A percentile compares a stretch with the other conserved stretches of the same genome.
phyloP scores from a whole-genome alignment of 371 early-diverging fungal genomes.

The Saksenaea vasiformis region DNA sequence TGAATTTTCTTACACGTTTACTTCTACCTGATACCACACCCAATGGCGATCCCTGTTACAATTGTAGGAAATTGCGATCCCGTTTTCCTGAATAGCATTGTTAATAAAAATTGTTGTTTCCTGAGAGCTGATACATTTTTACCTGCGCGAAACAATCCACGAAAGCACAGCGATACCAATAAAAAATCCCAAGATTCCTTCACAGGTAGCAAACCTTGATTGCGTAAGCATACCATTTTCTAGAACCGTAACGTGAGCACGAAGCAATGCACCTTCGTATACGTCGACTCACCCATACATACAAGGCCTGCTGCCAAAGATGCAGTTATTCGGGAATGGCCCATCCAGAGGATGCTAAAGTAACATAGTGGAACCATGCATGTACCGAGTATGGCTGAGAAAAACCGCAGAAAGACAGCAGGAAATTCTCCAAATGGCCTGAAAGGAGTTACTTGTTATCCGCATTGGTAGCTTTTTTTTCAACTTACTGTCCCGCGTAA shows the following conservation, averaged over 20 bases:
- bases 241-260: neutral
- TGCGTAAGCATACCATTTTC: conserved; percentile 37
- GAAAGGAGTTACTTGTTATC: neutral
- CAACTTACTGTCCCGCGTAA: conserved; percentile 75
- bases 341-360: conserved; percentile 25
- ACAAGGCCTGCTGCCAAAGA: conserved; percentile 32
- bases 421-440: conserved; percentile 32
- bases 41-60: conserved; percentile 11
- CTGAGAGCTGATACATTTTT: neutral
- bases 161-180: conserved; percentile 18
- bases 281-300: conserved; percentile 29
- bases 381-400: conserved; percentile 31
- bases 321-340: conserved; percentile 29
- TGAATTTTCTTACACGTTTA: neutral
- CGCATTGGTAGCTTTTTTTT: neutral
- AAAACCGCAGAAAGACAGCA: conserved; percentile 19
- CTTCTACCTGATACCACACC: conserved; percentile 14
- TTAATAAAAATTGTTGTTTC: conserved; percentile 9
- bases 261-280: neutral
- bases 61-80: neutral
- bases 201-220: conserved; percentile 31
- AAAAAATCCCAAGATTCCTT: conserved; percentile 23
- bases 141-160: conserved; percentile 7
- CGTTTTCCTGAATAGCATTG: neutral
- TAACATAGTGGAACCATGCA: conserved; percentile 33